Base-by-base conservation (phyloP, 2,329 filamentous ascomycete genomes). In the Phialemoniopsis sp. region DNA sequence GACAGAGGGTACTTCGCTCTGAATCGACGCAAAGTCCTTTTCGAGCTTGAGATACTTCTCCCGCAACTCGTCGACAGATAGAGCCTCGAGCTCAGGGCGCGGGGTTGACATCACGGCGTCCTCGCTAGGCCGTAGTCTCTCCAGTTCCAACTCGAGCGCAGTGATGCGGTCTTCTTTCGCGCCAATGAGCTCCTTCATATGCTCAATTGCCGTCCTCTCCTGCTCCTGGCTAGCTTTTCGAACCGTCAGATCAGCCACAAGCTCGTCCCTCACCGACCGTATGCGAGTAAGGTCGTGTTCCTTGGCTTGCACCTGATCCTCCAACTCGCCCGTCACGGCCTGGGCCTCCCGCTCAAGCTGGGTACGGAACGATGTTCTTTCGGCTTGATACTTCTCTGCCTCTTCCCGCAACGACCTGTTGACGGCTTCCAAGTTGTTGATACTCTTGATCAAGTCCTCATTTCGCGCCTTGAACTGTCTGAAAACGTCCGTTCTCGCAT, bases 401-500 rank as follows among this genome's bases (percentile, higher is more conserved):
- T 95, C 89, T 58, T 95, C 86, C 29, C 85, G 81, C 21, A 97
- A 63, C 49, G 89, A 83, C 43, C 85, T 82, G 59, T 96, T 96
- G 12, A 83, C 86, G 4, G 89, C 89, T 62, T 97, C 91, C 13
- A 97, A 66, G 52, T 91, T 83, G 59, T 98, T 98, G 54, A 95
- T 82, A 29, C 89, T 83, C 60, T 88, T 91, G 50, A 96, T 89
- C 8, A 95, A 78, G 51, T 97, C 91, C 55, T 97, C 93, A 52
- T 94, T 87, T 53, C 96, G 89, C 17, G 77, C 78, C 64, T 90
- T 94, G 55, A 96, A 77, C 46, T 87, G 81, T 64, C 95, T 97
- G 74, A 95, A 98, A 4, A 95, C 75, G 52, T 96, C 89, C 5
- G 89, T 95, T 41, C 89, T 82, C 31, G 89, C 83, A 57, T 94